Evolutionary conservation across 2,329 filamentous ascomycete species (phyloP).

Genomic region (Epichloe sibirici): DNA sequence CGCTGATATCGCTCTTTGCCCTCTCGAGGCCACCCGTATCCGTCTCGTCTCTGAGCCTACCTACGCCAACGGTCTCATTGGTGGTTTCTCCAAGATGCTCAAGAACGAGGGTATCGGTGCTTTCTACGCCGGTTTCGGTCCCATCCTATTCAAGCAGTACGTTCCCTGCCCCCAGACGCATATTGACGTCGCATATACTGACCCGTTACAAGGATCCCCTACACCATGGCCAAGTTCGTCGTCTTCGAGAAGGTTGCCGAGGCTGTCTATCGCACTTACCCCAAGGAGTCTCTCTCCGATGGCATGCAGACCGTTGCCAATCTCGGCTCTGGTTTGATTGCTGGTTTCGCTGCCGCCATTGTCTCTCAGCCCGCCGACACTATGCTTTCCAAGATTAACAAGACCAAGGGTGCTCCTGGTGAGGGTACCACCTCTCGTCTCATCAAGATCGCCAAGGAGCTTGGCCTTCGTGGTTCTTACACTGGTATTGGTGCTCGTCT

Average conservation of each 20-base stretch:
- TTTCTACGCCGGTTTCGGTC: conserved; percentile 87
- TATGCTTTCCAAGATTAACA: conserved; percentile 95
- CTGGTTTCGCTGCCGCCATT: conserved; percentile 72
- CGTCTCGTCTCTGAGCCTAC: conserved; percentile 81
- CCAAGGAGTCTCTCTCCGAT: conserved; percentile 59
- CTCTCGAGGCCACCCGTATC: conserved; percentile 86
- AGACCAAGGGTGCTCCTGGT: conserved; percentile 77
- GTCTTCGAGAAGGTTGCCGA: conserved; percentile 84
- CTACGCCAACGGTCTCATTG: conserved; percentile 68
- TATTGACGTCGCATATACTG: neutral
- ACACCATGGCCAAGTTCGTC: conserved; percentile 94
- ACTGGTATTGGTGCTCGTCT: conserved; percentile 65
- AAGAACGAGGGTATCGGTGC: conserved; percentile 72
- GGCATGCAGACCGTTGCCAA: conserved; percentile 68
- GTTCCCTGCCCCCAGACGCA: conserved; percentile 8
- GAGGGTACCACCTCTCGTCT: conserved; percentile 71
- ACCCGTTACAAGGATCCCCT: conserved; percentile 53
- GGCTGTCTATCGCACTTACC: conserved; percentile 52
- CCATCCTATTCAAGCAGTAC: conserved; percentile 54
- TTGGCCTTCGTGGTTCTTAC: conserved; percentile 68
- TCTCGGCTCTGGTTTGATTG: conserved; percentile 44
- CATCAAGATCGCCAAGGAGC: conserved; percentile 80
- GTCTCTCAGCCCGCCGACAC: conserved; percentile 86
- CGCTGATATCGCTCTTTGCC: conserved; percentile 75
- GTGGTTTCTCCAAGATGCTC: conserved; percentile 72